Evolutionary conservation across 305 asterid genomes (phyloP).

Genomic region (Fraxinus angustifolia): DNA sequence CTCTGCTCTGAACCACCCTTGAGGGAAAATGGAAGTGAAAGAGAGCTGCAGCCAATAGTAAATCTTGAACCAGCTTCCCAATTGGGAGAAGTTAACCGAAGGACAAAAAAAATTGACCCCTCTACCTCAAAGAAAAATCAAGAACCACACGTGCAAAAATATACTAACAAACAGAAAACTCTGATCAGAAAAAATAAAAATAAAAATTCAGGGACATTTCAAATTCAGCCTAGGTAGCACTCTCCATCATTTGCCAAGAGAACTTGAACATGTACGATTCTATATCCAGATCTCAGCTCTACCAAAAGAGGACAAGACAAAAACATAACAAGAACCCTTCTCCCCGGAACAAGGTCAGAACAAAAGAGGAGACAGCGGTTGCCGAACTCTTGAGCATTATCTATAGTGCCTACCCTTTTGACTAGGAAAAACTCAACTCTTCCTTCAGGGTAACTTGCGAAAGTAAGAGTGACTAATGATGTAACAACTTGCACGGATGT

Average conservation of each 20-base stretch:
- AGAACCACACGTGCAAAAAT: not conserved
- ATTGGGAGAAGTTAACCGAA: too few relatives aligned
- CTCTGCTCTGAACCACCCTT: too few relatives aligned
- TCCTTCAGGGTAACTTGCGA: slow-evolving; percentile 35
- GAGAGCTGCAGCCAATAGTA: too few relatives aligned
- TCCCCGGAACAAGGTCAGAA: not conserved
- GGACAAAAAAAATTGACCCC: not conserved
- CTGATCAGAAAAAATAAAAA: not conserved
- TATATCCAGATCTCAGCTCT: slow-evolving; percentile 18
- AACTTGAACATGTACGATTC: slow-evolving; percentile 2
- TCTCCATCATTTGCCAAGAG: not conserved
- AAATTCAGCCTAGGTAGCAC: not conserved
- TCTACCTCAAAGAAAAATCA: not conserved
- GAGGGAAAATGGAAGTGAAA: too few relatives aligned
- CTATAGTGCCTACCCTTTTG: slow-evolving; percentile 25
- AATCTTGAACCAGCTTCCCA: too few relatives aligned
- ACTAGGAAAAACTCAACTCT: slow-evolving; percentile 29
- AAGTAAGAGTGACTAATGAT: slow-evolving; percentile 26
- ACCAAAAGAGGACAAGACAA: not conserved
- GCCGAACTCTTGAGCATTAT: slow-evolving; percentile 33
- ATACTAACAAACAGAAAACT: not conserved
- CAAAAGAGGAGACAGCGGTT: slow-evolving; percentile 25
- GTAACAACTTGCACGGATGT: slow-evolving; percentile 29
- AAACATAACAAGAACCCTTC: not conserved
- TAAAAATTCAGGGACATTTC: not conserved